Evolutionary conservation across 225 moss, liverwort and hornwort species (phyloP), one percentile per base, ranked within the genome.

Genomic region (Bryoerythrophyllum caledonicum): DNA sequence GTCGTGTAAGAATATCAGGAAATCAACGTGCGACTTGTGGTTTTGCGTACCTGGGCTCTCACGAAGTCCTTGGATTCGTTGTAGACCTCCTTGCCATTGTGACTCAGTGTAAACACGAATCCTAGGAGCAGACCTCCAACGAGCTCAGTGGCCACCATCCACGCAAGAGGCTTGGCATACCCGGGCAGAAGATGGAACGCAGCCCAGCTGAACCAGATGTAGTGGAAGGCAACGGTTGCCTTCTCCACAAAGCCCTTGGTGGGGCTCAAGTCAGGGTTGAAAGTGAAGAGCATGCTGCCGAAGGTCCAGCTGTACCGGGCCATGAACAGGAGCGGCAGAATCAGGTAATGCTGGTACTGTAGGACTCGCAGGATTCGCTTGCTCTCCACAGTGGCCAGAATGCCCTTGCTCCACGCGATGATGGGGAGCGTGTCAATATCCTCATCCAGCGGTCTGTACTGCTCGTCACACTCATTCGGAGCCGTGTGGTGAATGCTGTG

Each of bases 1-100:
- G n/a, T n/a, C n/a, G n/a, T n/a, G n/a, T n/a, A n/a, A n/a, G n/a
- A n/a, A n/a, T n/a, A n/a, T n/a, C n/a, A n/a, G n/a, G n/a, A n/a
- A n/a, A n/a, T n/a, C n/a, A n/a, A n/a, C n/a, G n/a, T n/a, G n/a
- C n/a, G n/a, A n/a, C n/a, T n/a, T n/a, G n/a, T n/a, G n/a, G n/a
- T 1, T 38, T 38, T 38, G 9, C 38, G 8, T 38, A 64, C 64
- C 64, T 66, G 66, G 0, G 66, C 66, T 46, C 66, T 26, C 2
- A 66, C 66, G 16, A 66, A 66, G 66, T 66, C 66, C 26, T 66
- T 66, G 0, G 66, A 46, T 27, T 46, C 46, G 9, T 66, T 66
- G 66, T 66, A 66, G 10, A 66, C 66, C 25, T 66, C 66, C 66
- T 66, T 66, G 3, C 66, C 66, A 27, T 66, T 66, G 26, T 66